These are phyloP conservation scores for Maudiozyma bulderi DNA, from an alignment of 805 yeast genomes.

Conservation along the genomic window DNA sequence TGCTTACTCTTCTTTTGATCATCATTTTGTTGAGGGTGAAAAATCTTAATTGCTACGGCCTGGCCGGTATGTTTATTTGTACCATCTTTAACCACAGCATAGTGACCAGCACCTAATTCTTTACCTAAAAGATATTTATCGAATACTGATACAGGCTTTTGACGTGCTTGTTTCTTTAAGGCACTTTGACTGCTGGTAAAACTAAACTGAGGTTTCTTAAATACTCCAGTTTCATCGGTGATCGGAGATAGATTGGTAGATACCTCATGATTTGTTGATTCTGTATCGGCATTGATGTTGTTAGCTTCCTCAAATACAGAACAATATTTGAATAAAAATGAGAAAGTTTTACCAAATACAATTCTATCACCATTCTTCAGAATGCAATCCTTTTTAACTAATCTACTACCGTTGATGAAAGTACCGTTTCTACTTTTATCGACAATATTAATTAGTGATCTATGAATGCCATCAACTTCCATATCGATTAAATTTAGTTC, in stretches of 20 bases:
- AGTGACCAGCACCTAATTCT: slow-evolving; percentile 67
- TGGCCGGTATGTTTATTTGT: slow-evolving; percentile 47
- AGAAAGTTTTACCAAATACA: slow-evolving; percentile 45
- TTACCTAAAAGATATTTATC: slow-evolving; percentile 44
- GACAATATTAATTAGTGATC: slow-evolving; percentile 37
- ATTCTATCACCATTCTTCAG: slow-evolving; percentile 57
- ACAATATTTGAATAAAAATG: slow-evolving; percentile 40
- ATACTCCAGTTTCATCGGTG: slow-evolving; percentile 12
- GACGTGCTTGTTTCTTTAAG: slow-evolving; percentile 7
- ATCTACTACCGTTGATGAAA: slow-evolving; percentile 46
- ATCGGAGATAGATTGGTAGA: not conserved
- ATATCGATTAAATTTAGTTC: slow-evolving; percentile 37
- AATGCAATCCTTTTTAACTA: slow-evolving; percentile 39
- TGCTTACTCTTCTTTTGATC: slow-evolving; percentile 33
- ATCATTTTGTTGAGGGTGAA: slow-evolving; percentile 44
- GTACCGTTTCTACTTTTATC: slow-evolving; percentile 59
- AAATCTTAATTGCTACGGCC: slow-evolving; percentile 64
- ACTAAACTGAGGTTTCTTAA: slow-evolving; percentile 22
- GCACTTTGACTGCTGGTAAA: slow-evolving; percentile 18
- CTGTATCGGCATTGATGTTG: not conserved
- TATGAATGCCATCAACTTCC: slow-evolving; percentile 25
- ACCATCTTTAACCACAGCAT: slow-evolving; percentile 73
- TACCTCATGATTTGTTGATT: not conserved
- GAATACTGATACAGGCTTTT: slow-evolving; percentile 36
- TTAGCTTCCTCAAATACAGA: not conserved